Evolutionary conservation across 2,329 filamentous ascomycete species (phyloP), one percentile per base, ranked within the genome.

Genomic region (Botrytis fabae): DNA sequence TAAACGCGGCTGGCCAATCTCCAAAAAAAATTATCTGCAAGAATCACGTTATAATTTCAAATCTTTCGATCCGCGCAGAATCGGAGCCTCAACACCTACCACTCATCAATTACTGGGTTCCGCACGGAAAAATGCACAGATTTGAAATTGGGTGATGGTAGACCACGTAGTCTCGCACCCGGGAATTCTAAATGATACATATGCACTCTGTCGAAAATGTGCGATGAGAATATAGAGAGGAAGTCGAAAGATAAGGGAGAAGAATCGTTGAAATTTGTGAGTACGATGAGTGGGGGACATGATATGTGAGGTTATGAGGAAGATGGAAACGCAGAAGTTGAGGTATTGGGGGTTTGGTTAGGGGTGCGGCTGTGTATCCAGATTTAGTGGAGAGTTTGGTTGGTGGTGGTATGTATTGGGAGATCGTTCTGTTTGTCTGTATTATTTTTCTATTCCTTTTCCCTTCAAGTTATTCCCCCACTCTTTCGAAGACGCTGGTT

Each of bases 331-430:
- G 72, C 75, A 76, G 61, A 80, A 79, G 74, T 75, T 87, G 44
- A 84, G 84, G 76, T 88, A 86, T 75, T 83, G 85, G 80, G 85
- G 86, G 0, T 83, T 87, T 70, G 86, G 85, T 9, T 88, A 88
- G 73, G 84, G 84, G 8, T 73, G 84, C 84, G 14, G 81, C 81
- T 6, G 80, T 85, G 78, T 84, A 81, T 72, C 84, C 84, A 0
- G 80, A 80, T 0, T 79, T 79, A 35, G 78, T 86, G 14, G 84
- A 81, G 0, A 81, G 84, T 22, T 78, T 86, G 70, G 79, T 85
- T 3, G 75, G 73, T 54, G 78, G 79, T 74, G 77, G 78, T 74
- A 75, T 71, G 70, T 68, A 38, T 40, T 12, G 1, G 14, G 7
- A 2, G 16, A 54, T 54, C 3, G 1, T 28, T 28, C 28, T 54